Evolutionary conservation across 805 yeast genomes (phyloP), one percentile per base, ranked within the genome.

Genomic region (Metschnikowia dekortorum): DNA sequence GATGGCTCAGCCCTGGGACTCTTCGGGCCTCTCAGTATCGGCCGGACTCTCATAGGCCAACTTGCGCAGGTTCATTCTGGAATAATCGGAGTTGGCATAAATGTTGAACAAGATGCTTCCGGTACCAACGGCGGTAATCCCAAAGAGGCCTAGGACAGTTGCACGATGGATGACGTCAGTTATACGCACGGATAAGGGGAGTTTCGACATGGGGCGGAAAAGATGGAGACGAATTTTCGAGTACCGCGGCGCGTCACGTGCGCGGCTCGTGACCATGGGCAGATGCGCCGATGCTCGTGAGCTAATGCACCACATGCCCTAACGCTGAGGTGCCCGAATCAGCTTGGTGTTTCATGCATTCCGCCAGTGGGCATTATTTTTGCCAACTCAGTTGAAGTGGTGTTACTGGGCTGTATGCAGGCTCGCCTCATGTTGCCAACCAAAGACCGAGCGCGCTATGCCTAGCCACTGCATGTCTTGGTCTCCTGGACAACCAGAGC

Each of bases 101-200:
- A 74, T 50, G 58, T 74, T 74, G 62, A 69, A 73, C 8, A 66
- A 35, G 31, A 72, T 66, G 49, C 73, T 60, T 31, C 76, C 76
- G 26, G 68, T 41, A 11, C 76, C 78, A 48, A 69, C 68, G 47
- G 68, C 67, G 56, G 73, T 69, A 56, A 73, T 64, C 2, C 78
- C 77, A 30, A 59, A 52, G 38, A 59, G 57, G 14, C 59, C 75
- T 36, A 71, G 67, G 8, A 73, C 76, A 6, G 76, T 62, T 35
- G 69, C 55, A 62, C 78, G 68, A 60, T 73, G 78, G 32, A 73
- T 62, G 38, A 67, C 67, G 55, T 73, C 78, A 46, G 78, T 73
- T 36, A 70, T 66, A 61, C 77, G 73, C 28, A 73, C 78, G 49
- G 67, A 62, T 44, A 69, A 63, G 45, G 78, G 77, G 54, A 71